Evolutionary conservation across 176 grass and related monocot genomes (phyloP).

Genomic region (Paspalum notatum): DNA sequence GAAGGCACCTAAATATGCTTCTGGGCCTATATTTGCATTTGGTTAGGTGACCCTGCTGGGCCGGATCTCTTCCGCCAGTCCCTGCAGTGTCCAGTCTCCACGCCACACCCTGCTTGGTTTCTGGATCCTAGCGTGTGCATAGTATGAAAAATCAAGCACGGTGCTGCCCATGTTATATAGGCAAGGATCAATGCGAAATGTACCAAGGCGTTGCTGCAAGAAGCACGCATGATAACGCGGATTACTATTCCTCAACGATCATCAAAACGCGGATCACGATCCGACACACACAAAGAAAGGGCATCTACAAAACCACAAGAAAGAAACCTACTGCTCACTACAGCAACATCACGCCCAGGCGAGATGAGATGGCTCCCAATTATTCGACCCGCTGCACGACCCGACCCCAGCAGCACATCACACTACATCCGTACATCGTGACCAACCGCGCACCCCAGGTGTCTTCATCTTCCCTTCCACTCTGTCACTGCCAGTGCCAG

Average conservation of each 20-base stretch:
- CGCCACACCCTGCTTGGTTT: too few relatives aligned
- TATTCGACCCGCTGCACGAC: constrained; percentile 32
- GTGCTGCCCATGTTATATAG: neutral
- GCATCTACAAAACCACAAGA: neutral
- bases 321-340: neutral
- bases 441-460: neutral
- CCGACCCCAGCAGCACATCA: neutral
- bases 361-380: neutral
- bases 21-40: too few relatives aligned
- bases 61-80: neutral
- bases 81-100: too few relatives aligned
- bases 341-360: neutral
- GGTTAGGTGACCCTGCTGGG: neutral
- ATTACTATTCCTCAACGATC: neutral
- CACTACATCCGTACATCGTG: neutral
- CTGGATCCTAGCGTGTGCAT: neutral
- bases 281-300: neutral
- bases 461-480: too few relatives aligned
- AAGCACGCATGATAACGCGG: neutral
- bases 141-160: neutral
- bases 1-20: too few relatives aligned
- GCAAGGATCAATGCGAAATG: too few relatives aligned
- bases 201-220: neutral
- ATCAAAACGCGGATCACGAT: neutral
- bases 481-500: neutral